Base-by-base conservation (phyloP, 768 basidiomycete genomes). In the Lactarius deliciosus region DNA sequence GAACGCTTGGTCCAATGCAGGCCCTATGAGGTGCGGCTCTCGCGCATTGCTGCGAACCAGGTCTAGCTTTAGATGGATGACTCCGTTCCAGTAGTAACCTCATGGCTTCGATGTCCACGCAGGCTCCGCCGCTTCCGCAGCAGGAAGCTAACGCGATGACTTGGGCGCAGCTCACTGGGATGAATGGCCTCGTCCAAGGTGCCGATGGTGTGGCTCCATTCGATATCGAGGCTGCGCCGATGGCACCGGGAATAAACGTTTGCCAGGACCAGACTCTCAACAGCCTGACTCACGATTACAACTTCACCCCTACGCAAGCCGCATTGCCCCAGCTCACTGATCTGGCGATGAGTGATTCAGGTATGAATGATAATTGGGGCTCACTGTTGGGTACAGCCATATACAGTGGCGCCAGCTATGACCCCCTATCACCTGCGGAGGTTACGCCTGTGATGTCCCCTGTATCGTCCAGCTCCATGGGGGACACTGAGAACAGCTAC, bases 181-280 rank as follows among this genome's bases (percentile, higher is more conserved):
- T 13, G 34, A 28, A 10, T 54, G 50, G 53, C 25, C 16, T 28
- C 28, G 3, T 3, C 9, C 25, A 56, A 28, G 32, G 54, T 62
- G 18, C 65, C 61, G 65, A 41, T 54, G 4, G 38, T 8, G 22
- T 25, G 61, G 65, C 65, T 58, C 56, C 57, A 58, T 63, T 63
- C 30, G 43, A 65, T 15, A 32, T 62, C 22, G 34, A 45, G 32
- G 22, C 53, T 10, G 50, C 54, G 32, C 53, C 30, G 40, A n/a
- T 25, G 34, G 60, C 20, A 61, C 65, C 43, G 43, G 25, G 54
- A 20, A 41, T 43, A 47, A 63, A 61, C 28, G 60, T 61, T 57
- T 43, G 30, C 32, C 40, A 55, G 34, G 34, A 38, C 34, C 56
- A 64, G 36, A 16, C 43, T 5, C 38, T 50, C 50, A 22, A 53